Conservation (phyloP, 108 stramenopile species). For the Seminavis robusta region DNA sequence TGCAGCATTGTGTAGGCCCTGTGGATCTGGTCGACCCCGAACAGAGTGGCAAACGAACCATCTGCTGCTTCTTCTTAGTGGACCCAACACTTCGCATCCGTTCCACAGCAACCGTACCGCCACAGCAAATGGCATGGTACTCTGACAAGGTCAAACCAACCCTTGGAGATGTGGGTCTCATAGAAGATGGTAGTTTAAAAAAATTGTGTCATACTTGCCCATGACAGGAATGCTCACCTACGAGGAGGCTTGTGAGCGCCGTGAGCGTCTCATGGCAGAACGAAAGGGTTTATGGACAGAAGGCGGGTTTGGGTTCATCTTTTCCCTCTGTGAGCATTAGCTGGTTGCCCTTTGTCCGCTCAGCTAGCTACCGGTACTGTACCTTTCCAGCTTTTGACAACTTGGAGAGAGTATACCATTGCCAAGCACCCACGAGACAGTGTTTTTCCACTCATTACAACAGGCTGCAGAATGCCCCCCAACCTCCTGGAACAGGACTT, state of each 20-base stretch:
- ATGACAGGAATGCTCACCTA: background rate
- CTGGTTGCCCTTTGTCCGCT: no score
- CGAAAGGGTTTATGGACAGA: background rate
- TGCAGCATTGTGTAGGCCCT: background rate
- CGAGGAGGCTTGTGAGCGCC: conserved; percentile 1
- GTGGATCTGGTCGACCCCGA: background rate
- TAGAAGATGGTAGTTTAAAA: background rate
- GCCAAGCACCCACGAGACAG: no score
- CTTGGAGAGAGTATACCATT: no score
- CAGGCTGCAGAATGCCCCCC: no score
- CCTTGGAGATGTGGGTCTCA: background rate
- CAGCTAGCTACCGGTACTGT: no score
- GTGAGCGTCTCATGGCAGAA: conserved; percentile 8
- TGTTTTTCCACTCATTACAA: no score
- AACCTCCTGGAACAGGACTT: no score
- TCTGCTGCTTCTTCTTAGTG: conserved; percentile 3
- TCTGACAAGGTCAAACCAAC: background rate
- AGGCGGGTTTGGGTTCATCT: background rate
- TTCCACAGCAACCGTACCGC: conserved; percentile 6
- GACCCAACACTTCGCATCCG: conserved; percentile 4
- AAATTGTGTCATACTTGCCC: background rate
- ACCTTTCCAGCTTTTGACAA: no score
- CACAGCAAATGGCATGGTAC: conserved; percentile 3
- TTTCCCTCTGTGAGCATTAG: conserved; percentile 9
- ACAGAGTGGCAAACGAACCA: conserved; percentile 1